Percentiles rank a stretch among this genome's conserved stretches.
phyloP scores from a whole-genome alignment of 2,329 filamentous ascomycete genomes.

The Hymenoscyphus fructigenus region DNA sequence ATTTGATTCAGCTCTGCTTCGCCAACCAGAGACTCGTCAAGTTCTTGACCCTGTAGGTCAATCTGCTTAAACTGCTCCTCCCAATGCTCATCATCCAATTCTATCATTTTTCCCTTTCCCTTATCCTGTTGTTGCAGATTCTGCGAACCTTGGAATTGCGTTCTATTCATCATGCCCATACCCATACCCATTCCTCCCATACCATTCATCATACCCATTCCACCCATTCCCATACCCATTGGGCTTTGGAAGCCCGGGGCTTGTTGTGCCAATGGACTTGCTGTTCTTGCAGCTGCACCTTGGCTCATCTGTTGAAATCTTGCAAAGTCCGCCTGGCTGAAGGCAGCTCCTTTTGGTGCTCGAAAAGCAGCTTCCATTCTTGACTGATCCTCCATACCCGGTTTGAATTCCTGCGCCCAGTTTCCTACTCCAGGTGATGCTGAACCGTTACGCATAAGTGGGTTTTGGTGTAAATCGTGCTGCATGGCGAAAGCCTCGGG shows the following conservation, averaged over 20 bases:
- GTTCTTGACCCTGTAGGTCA: constrained; percentile 59
- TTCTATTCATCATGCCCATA: constrained; percentile 45
- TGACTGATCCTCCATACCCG: constrained; percentile 54
- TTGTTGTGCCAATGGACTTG: constrained; percentile 54
- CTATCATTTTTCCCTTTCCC: constrained; percentile 90
- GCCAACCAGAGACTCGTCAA: constrained; percentile 41
- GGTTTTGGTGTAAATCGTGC: constrained; percentile 31
- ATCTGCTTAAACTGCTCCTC: constrained; percentile 94
- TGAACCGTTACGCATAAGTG: constrained; percentile 30
- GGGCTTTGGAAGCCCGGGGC: constrained; percentile 53
- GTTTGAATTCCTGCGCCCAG: constrained; percentile 65
- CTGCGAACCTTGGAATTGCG: constrained; percentile 42
- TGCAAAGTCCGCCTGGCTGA: constrained; percentile 82
- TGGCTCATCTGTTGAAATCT: constrained; percentile 76
- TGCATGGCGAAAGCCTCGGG: constrained; percentile 41
- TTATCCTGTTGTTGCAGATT: constrained; percentile 52
- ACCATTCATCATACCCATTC: constrained; percentile 41
- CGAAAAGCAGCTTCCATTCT: constrained; percentile 72
- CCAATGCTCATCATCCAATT: constrained; percentile 92
- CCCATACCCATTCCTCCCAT: constrained; percentile 42
- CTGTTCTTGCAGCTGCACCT: constrained; percentile 53
- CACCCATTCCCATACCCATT: constrained; percentile 51
- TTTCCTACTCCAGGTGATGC: constrained; percentile 44
- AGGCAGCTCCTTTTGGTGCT: constrained; percentile 57
- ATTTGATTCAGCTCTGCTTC: constrained; percentile 77